A percentile compares a stretch with the other conserved stretches of the same genome.
Conservation (phyloP, 164 flowering plant species). For the Malania oleifera region DNA sequence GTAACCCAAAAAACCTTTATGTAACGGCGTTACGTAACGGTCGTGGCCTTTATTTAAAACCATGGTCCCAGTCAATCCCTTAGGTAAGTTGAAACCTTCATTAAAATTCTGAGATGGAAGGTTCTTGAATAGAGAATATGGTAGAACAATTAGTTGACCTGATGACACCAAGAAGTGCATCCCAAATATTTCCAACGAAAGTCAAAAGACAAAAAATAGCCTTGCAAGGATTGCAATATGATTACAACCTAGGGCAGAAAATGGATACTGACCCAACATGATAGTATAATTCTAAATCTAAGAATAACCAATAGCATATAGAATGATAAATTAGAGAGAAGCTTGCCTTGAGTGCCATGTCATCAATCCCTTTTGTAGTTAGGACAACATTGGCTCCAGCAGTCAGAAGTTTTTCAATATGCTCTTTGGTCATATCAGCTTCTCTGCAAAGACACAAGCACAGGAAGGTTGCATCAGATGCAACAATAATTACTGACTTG, state of each 20-base stretch:
- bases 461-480: neutral
- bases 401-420: slow-evolving; percentile 86
- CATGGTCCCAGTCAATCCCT: no score
- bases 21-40: no score
- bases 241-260: no score
- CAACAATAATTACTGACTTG: neutral
- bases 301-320: neutral
- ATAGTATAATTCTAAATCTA: no score
- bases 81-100: no score
- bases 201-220: neutral
- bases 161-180: no score
- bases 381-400: slow-evolving; percentile 96
- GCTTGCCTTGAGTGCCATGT: slow-evolving; percentile 97
- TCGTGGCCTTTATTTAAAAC: no score
- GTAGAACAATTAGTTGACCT: no score
- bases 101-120: no score
- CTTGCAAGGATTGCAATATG: no score
- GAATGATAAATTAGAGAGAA: slow-evolving; percentile 4
- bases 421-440: slow-evolving; percentile 94
- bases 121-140: no score
- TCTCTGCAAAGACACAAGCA: slow-evolving; percentile 50
- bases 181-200: neutral
- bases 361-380: slow-evolving; percentile 97
- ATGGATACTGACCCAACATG: neutral
- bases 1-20: no score